Evolutionary conservation across 75 land plant genomes (phyloP).

Genomic region (Pseudotsuga menziesii): DNA sequence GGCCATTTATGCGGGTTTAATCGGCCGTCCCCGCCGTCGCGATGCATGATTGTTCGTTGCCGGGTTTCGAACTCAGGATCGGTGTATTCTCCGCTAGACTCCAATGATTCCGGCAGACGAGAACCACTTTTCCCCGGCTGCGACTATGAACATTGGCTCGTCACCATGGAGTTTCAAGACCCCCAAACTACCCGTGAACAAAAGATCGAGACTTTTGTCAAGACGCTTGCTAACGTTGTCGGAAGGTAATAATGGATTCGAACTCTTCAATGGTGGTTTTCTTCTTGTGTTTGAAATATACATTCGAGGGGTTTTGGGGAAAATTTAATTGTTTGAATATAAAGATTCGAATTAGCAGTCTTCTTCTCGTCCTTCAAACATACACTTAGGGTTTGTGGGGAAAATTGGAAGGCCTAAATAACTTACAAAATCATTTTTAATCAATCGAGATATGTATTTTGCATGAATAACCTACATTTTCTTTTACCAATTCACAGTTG

Average conservation of each 20-base stretch:
- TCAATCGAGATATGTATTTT: no score
- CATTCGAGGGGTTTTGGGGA: no score
- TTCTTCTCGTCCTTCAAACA: no score
- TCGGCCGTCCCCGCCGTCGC: not conserved
- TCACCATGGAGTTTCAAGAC: slow-evolving; percentile 8
- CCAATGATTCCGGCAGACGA: slow-evolving; percentile 1
- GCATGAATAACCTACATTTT: no score
- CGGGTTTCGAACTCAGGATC: slow-evolving; percentile 7
- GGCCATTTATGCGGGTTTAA: not conserved
- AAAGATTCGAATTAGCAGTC: no score
- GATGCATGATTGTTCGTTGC: not conserved
- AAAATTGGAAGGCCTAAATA: no score
- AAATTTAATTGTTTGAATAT: no score
- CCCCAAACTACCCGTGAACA: slow-evolving; percentile 5
- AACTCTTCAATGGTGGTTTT: not conserved
- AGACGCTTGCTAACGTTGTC: slow-evolving; percentile 2
- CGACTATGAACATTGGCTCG: slow-evolving; percentile 9
- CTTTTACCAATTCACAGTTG: no score
- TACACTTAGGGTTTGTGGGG: no score
- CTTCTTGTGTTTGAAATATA: not conserved
- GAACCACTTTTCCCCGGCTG: not conserved
- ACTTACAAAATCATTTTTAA: no score
- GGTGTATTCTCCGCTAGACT: slow-evolving; percentile 4
- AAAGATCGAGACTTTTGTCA: slow-evolving; percentile 4
- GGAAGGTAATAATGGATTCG: slow-evolving; percentile 2